A percentile compares a stretch with the other conserved stretches of the same genome.
phyloP scores from a whole-genome alignment of 345 rosid genomes.

The Adansonia digitata region DNA sequence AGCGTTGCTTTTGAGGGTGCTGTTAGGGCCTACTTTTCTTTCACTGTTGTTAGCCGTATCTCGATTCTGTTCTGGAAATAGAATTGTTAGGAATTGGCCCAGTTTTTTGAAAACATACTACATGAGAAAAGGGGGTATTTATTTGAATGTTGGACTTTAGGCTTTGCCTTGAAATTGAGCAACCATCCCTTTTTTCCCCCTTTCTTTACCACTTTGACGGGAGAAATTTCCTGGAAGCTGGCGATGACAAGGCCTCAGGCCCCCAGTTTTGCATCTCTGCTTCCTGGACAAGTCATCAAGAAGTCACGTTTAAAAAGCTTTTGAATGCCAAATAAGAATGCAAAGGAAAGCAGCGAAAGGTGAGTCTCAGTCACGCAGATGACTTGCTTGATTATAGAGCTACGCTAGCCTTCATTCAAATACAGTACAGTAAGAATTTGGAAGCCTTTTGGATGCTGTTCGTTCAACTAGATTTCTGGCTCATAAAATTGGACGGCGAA shows the following conservation, averaged over 20 bases:
- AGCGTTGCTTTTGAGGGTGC: conserved; percentile 42
- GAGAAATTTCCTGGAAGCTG: no score
- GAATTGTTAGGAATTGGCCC: neutral
- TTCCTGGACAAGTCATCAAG: conserved; percentile 9
- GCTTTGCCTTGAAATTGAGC: no score
- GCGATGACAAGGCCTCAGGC: no score
- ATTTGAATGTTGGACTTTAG: conserved; percentile 31
- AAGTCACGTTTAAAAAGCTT: neutral
- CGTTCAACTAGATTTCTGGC: neutral
- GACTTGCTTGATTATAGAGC: neutral
- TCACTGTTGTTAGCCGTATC: conserved; percentile 27
- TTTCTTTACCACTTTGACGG: conserved; percentile 14
- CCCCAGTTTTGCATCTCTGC: no score
- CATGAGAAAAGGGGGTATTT: conserved; percentile 25
- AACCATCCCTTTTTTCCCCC: neutral
- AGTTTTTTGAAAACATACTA: neutral
- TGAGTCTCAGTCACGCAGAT: neutral
- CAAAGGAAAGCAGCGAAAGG: neutral
- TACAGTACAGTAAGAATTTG: no score
- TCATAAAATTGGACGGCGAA: neutral
- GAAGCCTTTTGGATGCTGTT: no score
- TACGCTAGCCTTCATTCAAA: neutral
- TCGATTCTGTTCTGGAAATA: conserved; percentile 19
- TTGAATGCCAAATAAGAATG: neutral
- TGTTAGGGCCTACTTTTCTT: conserved; percentile 15